Percentiles rank a stretch among this genome's conserved stretches.
Evolutionary conservation across 345 rosid genomes (phyloP).

Genomic region (Gossypium arboreum): DNA sequence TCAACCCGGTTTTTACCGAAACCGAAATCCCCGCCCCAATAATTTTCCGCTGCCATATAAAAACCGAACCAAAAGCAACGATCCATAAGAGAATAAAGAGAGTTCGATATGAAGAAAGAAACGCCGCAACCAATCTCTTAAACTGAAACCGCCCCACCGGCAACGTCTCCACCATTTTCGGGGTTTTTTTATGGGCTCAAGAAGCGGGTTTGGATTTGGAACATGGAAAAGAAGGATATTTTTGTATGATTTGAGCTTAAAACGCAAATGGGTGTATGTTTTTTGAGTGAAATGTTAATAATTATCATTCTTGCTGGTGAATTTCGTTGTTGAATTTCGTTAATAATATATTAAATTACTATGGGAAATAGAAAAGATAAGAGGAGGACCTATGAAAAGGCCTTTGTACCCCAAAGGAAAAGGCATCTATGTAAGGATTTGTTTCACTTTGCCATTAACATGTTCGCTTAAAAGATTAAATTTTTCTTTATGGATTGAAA

Average conservation of each 20-base stretch:
- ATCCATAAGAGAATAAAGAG: constrained; percentile 76
- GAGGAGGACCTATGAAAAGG: too few relatives aligned
- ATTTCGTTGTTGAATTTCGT: constrained; percentile 7
- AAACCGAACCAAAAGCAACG: constrained; percentile 73
- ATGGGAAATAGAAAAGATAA: too few relatives aligned
- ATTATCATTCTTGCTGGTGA: constrained; percentile 22
- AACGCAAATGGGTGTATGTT: constrained; percentile 14
- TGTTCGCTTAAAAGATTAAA: neutral
- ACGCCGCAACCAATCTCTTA: constrained; percentile 49
- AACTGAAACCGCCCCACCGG: constrained; percentile 46
- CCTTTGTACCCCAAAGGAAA: neutral
- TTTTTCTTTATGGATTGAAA: neutral
- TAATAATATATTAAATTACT: too few relatives aligned
- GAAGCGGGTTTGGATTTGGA: neutral
- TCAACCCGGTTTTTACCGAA: constrained; percentile 31
- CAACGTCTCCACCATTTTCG: constrained; percentile 55
- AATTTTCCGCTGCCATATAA: constrained; percentile 66
- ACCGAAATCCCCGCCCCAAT: constrained; percentile 38
- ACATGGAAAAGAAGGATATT: neutral
- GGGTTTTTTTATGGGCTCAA: neutral
- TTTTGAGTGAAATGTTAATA: too few relatives aligned
- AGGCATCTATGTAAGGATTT: neutral
- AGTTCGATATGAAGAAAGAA: constrained; percentile 65
- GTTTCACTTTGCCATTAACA: neutral
- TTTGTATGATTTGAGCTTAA: neutral